Base-by-base conservation (phyloP, 441 rosid species). In the Sinapis alba region DNA sequence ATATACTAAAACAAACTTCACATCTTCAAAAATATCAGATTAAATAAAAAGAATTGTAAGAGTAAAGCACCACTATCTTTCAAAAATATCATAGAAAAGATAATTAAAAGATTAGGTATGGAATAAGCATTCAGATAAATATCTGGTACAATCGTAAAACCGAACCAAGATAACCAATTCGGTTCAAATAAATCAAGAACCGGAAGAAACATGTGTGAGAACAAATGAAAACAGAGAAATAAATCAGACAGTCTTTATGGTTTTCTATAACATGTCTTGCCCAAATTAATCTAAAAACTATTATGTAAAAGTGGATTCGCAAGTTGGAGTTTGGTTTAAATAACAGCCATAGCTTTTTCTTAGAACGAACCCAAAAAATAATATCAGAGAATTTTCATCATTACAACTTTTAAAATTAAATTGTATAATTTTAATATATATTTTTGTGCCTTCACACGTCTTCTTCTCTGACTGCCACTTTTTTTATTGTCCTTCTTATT, bases 321-420 rank as follows among this genome's bases (percentile, higher is more conserved):
- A 79, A 79, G 82, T 79, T 79, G 82, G 10, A 59, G 79, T 73
- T 73, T 73, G 75, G 78, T 68, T 62, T 69, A 57, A 79, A 79
- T 64, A 74, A 79, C 75, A 79, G 66, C 82, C 82, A 79, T 74
- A 74, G 68, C 81, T 78, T 72, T 73, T 65, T 15, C 38, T 73
- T 58, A 54, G 65, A 47, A 60, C 57, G n/a, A 57, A 67, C 38
- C 74, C 71, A 72, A 53, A 78, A 72, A 28, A 54, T 20, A 79
- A 74, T 73, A 79, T 78, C 81, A 78, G 75, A 63, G 75, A 68
- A 73, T 68, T 78, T 73, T 68, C 77, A 78, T 73, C 78, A 78
- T 73, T 72, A 56, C 57, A 47, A 61, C 36, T 73, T 78, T 62
- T 21, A 2, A 26, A 43, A 19, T 8, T 51, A n/a, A 6, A 13